Evolutionary conservation across 352 stramenopile species (phyloP), one percentile per base, ranked within the genome.

Genomic region (Globisporangium polare): DNA sequence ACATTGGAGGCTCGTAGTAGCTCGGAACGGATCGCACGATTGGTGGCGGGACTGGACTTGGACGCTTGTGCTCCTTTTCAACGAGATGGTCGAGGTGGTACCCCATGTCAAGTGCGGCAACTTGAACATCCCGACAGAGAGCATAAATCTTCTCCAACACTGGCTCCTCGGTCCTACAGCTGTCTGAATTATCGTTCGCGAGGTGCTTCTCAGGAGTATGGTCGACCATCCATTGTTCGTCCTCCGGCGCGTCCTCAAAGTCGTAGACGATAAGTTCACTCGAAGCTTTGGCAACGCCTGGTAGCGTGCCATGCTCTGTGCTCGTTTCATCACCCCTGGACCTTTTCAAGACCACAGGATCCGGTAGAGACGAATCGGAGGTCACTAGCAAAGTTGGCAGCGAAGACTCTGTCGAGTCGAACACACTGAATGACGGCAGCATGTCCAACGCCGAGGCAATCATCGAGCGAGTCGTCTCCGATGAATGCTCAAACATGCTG

Each of bases 361-460:
- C 63, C 17, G 45, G 46, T 58, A 17, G n/a, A 7, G 26, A 51
- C 20, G 51, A 43, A 18, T 42, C 47, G 7, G 31, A 24, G 27
- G 17, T 52, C 17, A 26, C 58, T 22, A 56, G 15, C 18, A 42
- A 6, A 26, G 29, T 39, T 24, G 49, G 8, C 6, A 22, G 17
- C 20, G 20, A 9, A 9, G 26, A 54, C 39, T 10, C 2, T 22
- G 17, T 35, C 7, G 66, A 63, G 24, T 52, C 37, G 20, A 50
- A 31, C 15, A 29, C 9, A 7, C 39, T 24, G 33, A 79, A 66
- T 24, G 47, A 55, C 18, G 73, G 73, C 4, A 82, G 55, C 55
- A 78, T 60, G 33, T 72, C 63, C 50, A 84, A 43, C 7, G 73
- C 75, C 20, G 61, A 65, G 3, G 73, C 69, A 22, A 84, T 84